These are phyloP conservation scores for Bifiguratus adelaidae DNA, from an alignment of 192 early-diverging fungal genomes.

Conservation along the genomic window DNA sequence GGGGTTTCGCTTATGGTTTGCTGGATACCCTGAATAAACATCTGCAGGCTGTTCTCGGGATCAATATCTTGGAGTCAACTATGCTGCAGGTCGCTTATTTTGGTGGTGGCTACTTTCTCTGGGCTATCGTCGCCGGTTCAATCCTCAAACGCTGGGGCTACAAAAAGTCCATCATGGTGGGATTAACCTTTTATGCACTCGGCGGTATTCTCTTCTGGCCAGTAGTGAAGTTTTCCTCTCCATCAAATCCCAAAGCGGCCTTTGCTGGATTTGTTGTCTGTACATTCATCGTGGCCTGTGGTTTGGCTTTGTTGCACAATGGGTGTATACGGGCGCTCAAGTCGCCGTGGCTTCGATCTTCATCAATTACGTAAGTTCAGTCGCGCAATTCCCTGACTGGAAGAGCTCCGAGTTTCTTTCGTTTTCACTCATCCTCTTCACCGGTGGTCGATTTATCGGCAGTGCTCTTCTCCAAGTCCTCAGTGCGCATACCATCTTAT, in stretches of 20 bases:
- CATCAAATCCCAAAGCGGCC: no score
- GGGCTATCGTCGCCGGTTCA: constrained; percentile 6
- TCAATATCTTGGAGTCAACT: constrained; percentile 16
- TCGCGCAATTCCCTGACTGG: constrained; percentile 5
- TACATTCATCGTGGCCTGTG: constrained; percentile 20
- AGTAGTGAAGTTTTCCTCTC: background rate
- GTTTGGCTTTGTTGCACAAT: constrained; percentile 11
- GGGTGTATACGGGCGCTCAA: constrained; percentile 21
- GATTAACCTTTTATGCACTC: constrained; percentile 13
- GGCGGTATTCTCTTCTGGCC: constrained; percentile 19
- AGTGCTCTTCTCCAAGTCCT: constrained; percentile 9
- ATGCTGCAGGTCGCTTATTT: constrained; percentile 24
- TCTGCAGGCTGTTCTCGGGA: constrained; percentile 16
- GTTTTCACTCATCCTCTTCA: constrained; percentile 11
- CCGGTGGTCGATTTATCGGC: constrained; percentile 16
- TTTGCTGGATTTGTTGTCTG: constrained; percentile 20
- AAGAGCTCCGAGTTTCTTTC: constrained; percentile 8
- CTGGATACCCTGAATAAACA: constrained; percentile 23
- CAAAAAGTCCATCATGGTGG: constrained; percentile 16
- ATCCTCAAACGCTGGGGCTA: constrained; percentile 17
- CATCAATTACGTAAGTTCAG: constrained; percentile 11
- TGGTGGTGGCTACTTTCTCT: constrained; percentile 19
- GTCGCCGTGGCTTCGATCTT: constrained; percentile 20
- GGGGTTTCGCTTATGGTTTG: constrained; percentile 23
- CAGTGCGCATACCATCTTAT: constrained; percentile 7